Evolutionary conservation across 2,329 filamentous ascomycete species (phyloP), one percentile per base, ranked within the genome.

Genomic region (Aspergillus sp.): DNA sequence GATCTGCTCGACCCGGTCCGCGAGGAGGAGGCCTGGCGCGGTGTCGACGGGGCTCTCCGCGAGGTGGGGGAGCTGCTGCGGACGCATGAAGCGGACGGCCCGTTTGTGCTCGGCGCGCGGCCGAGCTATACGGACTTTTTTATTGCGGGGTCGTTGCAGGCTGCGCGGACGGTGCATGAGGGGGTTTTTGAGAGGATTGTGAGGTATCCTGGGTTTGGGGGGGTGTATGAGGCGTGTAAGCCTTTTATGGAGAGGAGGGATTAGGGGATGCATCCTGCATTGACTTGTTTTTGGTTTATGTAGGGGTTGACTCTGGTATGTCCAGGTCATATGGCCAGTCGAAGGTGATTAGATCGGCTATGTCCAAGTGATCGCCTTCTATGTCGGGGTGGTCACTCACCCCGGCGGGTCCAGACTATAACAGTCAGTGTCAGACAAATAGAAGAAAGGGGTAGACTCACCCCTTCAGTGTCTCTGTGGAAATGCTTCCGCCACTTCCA

Each of bases 111-210:
- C 2, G 40, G 40, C 4, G 58, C 57, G 1, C n/a, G 38, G 42
- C 71, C 71, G 21, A 74, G 64, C 49, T 63, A 61, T 29, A 68
- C 68, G 14, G 74, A 75, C 50, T 76, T 76, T 55, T 73, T 73
- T 34, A 65, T 76, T 55, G 68, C 70, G 9, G 73, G 72, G 4
- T 55, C 59, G 2, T 53, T 76, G 4, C 69, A 72, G 60, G 61
- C 53, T 54, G 64, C 66, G 34, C 69, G 65, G 44, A 48, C 65
- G 52, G 54, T 71, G 5, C 63, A 70, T 55, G 69, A 71, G 44
- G 57, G 47, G 3, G 58, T 67, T 3, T 70, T 69, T 25, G 54
- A 64, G 57, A 65, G 63, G 36, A 47, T 64, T 34, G 17, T 46
- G 25, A 4, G 4, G 40, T 20, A 42, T 42, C 19, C 40, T n/a